These are phyloP conservation scores for Suhomyces choctaworum DNA, from an alignment of 1,139 yeast species.

Conservation along the genomic window DNA sequence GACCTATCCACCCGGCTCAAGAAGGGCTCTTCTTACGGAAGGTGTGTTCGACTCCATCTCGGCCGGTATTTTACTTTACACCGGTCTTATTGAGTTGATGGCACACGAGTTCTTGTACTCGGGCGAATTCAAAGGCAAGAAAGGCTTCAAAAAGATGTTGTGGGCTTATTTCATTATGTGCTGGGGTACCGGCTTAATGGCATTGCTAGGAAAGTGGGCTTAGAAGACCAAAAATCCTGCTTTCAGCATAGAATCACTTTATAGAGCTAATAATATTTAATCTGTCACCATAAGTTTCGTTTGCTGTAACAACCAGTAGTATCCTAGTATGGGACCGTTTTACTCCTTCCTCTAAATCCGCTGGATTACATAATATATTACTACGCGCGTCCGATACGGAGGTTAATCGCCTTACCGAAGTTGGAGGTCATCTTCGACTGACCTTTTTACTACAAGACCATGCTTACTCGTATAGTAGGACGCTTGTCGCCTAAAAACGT, in stretches of 20 bases:
- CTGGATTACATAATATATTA: no score
- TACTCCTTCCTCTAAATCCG: no score
- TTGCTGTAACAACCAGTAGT: no score
- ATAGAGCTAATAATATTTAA: no score
- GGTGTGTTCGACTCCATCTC: slow-evolving; percentile 84
- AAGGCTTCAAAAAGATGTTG: slow-evolving; percentile 43
- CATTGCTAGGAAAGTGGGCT: slow-evolving; percentile 88
- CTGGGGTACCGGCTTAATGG: slow-evolving; percentile 81
- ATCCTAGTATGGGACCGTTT: no score
- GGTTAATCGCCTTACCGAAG: no score
- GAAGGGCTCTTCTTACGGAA: slow-evolving; percentile 64
- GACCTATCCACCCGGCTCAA: slow-evolving; percentile 60
- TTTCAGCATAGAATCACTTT: no score
- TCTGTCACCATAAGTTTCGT: no score
- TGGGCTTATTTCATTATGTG: slow-evolving; percentile 49
- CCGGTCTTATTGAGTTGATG: slow-evolving; percentile 84
- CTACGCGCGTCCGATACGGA: no score
- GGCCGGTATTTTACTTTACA: slow-evolving; percentile 81
- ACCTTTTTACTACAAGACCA: not conserved
- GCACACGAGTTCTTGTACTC: slow-evolving; percentile 85
- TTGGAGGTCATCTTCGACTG: no score
- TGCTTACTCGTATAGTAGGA: slow-evolving; percentile 1
- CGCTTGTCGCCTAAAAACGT: not conserved
- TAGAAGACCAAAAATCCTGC: no score
- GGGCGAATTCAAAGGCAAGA: slow-evolving; percentile 55